phyloP scores from a whole-genome alignment of 371 early-diverging fungal genomes.

The Parasitella parasitica region DNA sequence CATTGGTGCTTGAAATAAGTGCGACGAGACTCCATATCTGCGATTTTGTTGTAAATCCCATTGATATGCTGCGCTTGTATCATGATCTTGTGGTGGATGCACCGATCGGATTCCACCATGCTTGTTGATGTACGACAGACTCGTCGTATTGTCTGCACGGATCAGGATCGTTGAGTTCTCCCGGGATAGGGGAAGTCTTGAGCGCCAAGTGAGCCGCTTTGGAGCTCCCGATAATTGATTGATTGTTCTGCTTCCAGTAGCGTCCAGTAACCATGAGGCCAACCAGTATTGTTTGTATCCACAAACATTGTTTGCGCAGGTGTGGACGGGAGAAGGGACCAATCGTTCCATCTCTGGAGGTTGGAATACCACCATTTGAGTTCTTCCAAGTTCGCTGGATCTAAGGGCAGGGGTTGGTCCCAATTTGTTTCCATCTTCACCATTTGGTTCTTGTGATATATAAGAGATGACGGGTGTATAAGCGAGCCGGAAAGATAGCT shows the following conservation, averaged over 20 bases:
- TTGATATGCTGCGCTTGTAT: too few species aligned
- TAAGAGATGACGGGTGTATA: constrained; percentile 15
- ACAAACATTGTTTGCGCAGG: constrained; percentile 5
- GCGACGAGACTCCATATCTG: too few species aligned
- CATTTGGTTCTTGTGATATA: constrained; percentile 7
- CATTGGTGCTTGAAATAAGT: too few species aligned
- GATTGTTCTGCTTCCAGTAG: constrained; percentile 7
- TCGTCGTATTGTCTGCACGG: constrained; percentile 30
- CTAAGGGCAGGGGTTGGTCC: neutral
- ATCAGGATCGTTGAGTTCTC: constrained; percentile 20
- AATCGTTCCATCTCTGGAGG: constrained; percentile 10
- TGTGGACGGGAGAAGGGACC: constrained; percentile 1
- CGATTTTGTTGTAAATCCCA: too few species aligned
- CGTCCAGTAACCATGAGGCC: constrained; percentile 20
- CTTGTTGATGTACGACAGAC: constrained; percentile 27
- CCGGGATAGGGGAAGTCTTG: neutral
- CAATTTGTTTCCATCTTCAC: constrained; percentile 1
- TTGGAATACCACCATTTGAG: constrained; percentile 8
- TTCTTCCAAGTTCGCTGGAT: neutral
- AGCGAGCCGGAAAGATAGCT: constrained; percentile 4
- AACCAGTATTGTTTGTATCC: constrained; percentile 20
- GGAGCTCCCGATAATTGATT: constrained; percentile 23
- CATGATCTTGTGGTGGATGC: too few species aligned
- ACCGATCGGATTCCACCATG: constrained; percentile 27
- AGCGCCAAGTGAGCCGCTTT: constrained; percentile 4